These are phyloP conservation scores for Boletus pseudo-olivaceus DNA, from an alignment of 768 basidiomycete genomes.

Conservation along the genomic window DNA sequence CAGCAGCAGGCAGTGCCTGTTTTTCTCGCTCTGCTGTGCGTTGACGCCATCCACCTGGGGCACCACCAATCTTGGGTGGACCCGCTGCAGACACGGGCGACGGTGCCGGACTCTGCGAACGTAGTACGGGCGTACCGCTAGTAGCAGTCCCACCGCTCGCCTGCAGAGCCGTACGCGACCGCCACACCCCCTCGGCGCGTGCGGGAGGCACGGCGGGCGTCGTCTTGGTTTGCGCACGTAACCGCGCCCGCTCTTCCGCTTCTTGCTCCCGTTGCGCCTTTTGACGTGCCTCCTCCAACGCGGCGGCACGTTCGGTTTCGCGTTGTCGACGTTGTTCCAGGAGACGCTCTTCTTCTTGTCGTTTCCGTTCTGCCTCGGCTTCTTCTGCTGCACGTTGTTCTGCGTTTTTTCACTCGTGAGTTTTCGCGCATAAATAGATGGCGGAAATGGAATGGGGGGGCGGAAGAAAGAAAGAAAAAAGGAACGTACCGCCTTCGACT, in stretches of 20 bases:
- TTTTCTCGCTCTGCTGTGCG: conserved; percentile 22
- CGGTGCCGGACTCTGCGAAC: conserved; percentile 50
- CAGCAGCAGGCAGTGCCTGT: neutral
- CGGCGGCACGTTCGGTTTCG: conserved; percentile 48
- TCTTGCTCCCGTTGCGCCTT: conserved; percentile 70
- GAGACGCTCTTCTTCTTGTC: conserved; percentile 57
- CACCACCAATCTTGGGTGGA: conserved; percentile 35
- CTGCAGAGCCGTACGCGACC: conserved; percentile 19
- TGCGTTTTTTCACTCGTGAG: conserved; percentile 16
- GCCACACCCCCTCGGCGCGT: conserved; percentile 21
- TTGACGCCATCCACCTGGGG: conserved; percentile 53
- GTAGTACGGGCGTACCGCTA: neutral
- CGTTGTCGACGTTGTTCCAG: conserved; percentile 51
- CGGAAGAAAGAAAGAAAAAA: neutral
- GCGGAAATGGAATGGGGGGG: neutral
- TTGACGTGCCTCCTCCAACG: conserved; percentile 51
- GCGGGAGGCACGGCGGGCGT: conserved; percentile 18
- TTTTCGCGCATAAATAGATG: conserved; percentile 14
- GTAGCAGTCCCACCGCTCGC: conserved; percentile 16
- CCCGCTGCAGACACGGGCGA: conserved; percentile 25
- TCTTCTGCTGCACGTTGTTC: conserved; percentile 59
- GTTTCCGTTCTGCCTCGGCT: conserved; percentile 50
- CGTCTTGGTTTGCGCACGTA: conserved; percentile 32
- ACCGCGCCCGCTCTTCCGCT: conserved; percentile 46
- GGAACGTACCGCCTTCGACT: conserved; percentile 48